Base-by-base conservation (phyloP, 495 filamentous ascomycete genomes). In the Pseudomonodictys pantanalensis region DNA sequence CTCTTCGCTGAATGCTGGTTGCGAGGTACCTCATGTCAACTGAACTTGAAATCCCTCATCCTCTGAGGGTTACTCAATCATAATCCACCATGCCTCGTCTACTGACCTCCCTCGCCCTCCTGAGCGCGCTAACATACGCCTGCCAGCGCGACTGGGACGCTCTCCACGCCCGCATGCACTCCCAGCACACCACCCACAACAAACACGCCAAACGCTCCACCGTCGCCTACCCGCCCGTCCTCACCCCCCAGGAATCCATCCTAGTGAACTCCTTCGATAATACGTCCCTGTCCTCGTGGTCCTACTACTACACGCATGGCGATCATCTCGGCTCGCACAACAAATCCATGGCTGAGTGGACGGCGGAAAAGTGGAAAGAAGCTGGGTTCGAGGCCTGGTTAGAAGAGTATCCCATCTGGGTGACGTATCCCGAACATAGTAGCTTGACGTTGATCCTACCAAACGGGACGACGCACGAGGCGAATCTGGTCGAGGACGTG, bases 401-500 rank as follows among this genome's bases (percentile, higher is more conserved):
- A 5, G 68, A 52, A 3, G 56, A 59, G 25, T 68, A 62, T 41
- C 65, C 65, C 0, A 62, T 70, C 26, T 43, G 38, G 15, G 30
- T 72, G 8, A 60, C 59, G 8, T 62, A 65, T 39, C 39, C 54
- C 1, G 53, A 69, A 35, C 59, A 62, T 45, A 51, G 48, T 1
- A 58, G 47, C 15, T 61, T 58, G 33, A 59, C 18, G 15, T 22
- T 58, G 1, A 58, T 32, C n/a, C 56, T 52, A 22, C n/a, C 32
- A 38, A 52, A 62, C 47, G 59, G 59, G 22, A 35, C 29, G 5
- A 62, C 44, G 12, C 52, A 57, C 45, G 59, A 57, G 20, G 59
- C 52, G 38, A 62, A 57, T 35, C 35, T 71, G 26, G 56, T 55
- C 11, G 69, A 72, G 42, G 69, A 67, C 57, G 56, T 68, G 1